These are phyloP conservation scores for Cryptosporidium parvum DNA, from an alignment of 169 alveolate genomes.

Conservation along the genomic window DNA sequence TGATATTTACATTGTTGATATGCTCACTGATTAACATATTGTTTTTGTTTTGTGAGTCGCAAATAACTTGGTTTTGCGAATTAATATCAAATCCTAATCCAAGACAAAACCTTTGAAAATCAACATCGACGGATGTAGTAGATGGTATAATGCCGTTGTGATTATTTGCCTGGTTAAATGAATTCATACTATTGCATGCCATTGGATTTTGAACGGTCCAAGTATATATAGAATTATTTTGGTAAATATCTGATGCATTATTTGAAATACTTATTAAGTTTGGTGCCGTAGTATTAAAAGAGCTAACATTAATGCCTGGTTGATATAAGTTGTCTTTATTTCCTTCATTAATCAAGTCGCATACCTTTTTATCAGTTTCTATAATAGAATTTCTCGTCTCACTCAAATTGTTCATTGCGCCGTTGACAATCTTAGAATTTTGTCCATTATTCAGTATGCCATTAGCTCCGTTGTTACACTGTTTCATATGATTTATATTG, in stretches of 20 bases:
- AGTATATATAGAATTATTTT: slow-evolving; percentile 69
- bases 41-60: slow-evolving; percentile 26
- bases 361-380: slow-evolving; percentile 15
- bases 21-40: slow-evolving; percentile 6
- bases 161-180: slow-evolving; percentile 46
- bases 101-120: slow-evolving; percentile 69
- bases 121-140: slow-evolving; percentile 68
- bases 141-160: slow-evolving; percentile 1
- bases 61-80: background rate
- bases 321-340: slow-evolving; percentile 36
- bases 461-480: background rate
- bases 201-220: slow-evolving; percentile 73
- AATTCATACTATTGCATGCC: slow-evolving; percentile 27
- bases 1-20: background rate
- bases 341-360: slow-evolving; percentile 27
- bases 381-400: slow-evolving; percentile 6
- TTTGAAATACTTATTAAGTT: slow-evolving; percentile 9
- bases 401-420: background rate
- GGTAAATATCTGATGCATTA: slow-evolving; percentile 47
- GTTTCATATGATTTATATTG: slow-evolving; percentile 29
- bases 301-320: slow-evolving; percentile 25
- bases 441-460: slow-evolving; percentile 16
- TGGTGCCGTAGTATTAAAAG: slow-evolving; percentile 12
- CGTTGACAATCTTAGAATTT: slow-evolving; percentile 1
- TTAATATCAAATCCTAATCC: slow-evolving; percentile 66